A percentile compares a stretch with the other conserved stretches of the same genome.
phyloP scores from a whole-genome alignment of 2,329 filamentous ascomycete species.

The Neoascochyta sp. region DNA sequence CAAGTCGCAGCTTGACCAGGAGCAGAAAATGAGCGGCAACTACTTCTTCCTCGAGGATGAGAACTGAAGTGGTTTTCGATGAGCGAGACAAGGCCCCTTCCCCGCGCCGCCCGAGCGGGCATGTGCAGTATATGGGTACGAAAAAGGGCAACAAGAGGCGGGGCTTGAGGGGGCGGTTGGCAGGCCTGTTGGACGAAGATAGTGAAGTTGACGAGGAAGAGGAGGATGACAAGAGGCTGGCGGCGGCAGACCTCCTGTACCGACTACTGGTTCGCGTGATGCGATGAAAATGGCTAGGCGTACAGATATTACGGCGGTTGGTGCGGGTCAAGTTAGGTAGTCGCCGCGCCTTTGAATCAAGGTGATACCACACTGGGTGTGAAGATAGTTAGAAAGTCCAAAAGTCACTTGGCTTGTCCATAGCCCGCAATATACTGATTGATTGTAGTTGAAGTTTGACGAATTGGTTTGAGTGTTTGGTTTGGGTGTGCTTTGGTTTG shows the following conservation, averaged over 20 bases:
- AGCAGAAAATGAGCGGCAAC: conserved; percentile 91
- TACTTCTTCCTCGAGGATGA: conserved; percentile 97
- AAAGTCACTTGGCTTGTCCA: no score
- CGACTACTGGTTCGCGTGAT: no score
- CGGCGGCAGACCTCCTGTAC: conserved; percentile 66
- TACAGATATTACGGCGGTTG: conserved; percentile 7
- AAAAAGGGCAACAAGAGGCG: conserved; percentile 38
- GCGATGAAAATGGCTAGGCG: conserved; percentile 1
- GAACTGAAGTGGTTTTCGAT: conserved; percentile 63
- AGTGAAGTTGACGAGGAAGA: conserved; percentile 58
- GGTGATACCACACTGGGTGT: not conserved
- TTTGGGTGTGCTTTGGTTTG: no score
- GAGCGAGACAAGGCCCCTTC: conserved; percentile 40
- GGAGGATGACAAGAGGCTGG: conserved; percentile 54
- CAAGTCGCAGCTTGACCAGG: conserved; percentile 92
- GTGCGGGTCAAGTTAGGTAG: conserved; percentile 57
- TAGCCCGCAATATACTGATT: no score
- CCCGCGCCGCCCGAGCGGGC: conserved; percentile 39
- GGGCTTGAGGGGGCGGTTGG: conserved; percentile 23
- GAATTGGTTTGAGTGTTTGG: no score
- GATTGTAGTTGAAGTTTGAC: no score
- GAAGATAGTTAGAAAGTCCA: conserved; percentile 1
- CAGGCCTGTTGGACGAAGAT: conserved; percentile 50
- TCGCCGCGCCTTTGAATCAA: conserved; percentile 19
- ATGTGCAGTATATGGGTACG: conserved; percentile 40